Evolutionary conservation across 2,329 filamentous ascomycete genomes (phyloP).

Genomic region (Hypoxylon sp.): DNA sequence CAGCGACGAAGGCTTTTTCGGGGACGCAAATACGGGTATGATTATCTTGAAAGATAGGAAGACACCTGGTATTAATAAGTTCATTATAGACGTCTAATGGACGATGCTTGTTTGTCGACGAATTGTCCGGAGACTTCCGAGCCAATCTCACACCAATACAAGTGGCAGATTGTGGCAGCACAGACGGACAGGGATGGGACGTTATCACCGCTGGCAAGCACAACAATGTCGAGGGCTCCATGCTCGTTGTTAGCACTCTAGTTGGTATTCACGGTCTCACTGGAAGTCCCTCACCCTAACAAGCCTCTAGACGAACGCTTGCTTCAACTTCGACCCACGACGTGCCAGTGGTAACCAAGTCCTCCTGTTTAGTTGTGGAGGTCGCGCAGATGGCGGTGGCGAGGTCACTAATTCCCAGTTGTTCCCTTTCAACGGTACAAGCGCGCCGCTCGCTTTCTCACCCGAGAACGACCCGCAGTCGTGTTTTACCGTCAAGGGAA

Average conservation of each 20-base stretch:
- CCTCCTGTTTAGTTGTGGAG: slow-evolving; percentile 70
- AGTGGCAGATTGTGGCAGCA: slow-evolving; percentile 57
- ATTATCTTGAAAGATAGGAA: neutral
- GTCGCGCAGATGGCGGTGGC: slow-evolving; percentile 67
- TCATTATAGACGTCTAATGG: slow-evolving; percentile 55
- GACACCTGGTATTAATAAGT: slow-evolving; percentile 11
- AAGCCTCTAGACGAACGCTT: slow-evolving; percentile 63
- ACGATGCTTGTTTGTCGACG: slow-evolving; percentile 58
- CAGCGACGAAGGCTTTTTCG: slow-evolving; percentile 58
- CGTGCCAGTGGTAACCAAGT: slow-evolving; percentile 65
- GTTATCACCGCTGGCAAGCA: slow-evolving; percentile 63
- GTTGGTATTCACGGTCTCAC: slow-evolving; percentile 44
- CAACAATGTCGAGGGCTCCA: slow-evolving; percentile 60
- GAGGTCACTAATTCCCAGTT: slow-evolving; percentile 65
- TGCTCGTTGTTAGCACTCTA: slow-evolving; percentile 67
- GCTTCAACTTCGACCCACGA: slow-evolving; percentile 69
- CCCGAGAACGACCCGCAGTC: slow-evolving; percentile 61
- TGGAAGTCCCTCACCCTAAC: slow-evolving; percentile 14
- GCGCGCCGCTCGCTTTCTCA: slow-evolving; percentile 59
- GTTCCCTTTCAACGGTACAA: slow-evolving; percentile 61
- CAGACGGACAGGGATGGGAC: slow-evolving; percentile 59
- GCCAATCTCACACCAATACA: slow-evolving; percentile 61
- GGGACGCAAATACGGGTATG: slow-evolving; percentile 56
- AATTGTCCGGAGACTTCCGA: slow-evolving; percentile 61
- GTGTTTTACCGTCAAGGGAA: slow-evolving; percentile 62